A percentile compares a stretch with the other conserved stretches of the same genome.
Evolutionary conservation across 2,329 filamentous ascomycete genomes (phyloP).

Genomic region (Pseudogymnoascus pannorum): DNA sequence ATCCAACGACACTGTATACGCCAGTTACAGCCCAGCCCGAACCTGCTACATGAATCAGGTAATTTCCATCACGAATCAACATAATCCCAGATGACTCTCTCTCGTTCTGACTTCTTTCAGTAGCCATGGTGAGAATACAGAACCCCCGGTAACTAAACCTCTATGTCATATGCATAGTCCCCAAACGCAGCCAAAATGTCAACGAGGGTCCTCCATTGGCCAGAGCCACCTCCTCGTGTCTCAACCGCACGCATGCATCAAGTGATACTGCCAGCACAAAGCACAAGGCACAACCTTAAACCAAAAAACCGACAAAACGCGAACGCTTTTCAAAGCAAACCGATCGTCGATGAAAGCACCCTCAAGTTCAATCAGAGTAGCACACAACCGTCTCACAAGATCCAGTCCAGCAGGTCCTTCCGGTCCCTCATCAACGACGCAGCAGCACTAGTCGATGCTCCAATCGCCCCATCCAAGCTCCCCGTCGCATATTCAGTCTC

Average conservation of each 20-base stretch:
- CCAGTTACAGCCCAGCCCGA: neutral
- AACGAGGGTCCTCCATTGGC: neutral
- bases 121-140: neutral
- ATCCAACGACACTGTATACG: neutral
- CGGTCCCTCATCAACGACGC: constrained; percentile 21
- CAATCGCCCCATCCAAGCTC: constrained; percentile 26
- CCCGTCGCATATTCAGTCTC: constrained; percentile 21
- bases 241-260: neutral
- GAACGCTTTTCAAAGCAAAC: no score
- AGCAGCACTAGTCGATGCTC: constrained; percentile 21
- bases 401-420: constrained; percentile 20
- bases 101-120: neutral
- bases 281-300: neutral
- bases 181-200: neutral
- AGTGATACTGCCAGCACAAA: neutral
- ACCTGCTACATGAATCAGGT: neutral
- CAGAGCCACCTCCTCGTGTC: neutral
- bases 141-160: neutral
- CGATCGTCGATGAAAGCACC: neutral
- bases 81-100: neutral
- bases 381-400: constrained; percentile 13
- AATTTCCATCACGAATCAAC: neutral
- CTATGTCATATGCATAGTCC: neutral
- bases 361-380: neutral
- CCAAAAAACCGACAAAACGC: neutral